These are phyloP conservation scores for Waltiozyma sp. DNA, from an alignment of 1,139 yeast genomes.

Conservation along the genomic window DNA sequence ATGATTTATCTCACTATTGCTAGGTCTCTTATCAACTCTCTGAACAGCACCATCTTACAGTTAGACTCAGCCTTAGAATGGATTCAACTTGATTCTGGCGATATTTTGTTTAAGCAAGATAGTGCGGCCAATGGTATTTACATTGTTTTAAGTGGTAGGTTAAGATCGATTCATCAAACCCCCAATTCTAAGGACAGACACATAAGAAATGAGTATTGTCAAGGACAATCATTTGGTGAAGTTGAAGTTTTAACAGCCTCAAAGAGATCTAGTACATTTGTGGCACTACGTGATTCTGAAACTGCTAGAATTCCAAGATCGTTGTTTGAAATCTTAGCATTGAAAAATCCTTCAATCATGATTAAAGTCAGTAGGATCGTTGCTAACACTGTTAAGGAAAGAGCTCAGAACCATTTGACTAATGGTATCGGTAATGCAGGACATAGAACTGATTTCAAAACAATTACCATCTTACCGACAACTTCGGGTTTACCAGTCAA, in stretches of 20 bases:
- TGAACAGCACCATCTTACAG: conserved; percentile 58
- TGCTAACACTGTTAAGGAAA: conserved; percentile 48
- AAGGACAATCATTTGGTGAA: conserved; percentile 92
- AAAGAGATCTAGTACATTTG: conserved; percentile 57
- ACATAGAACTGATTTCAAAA: conserved; percentile 44
- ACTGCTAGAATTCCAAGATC: conserved; percentile 87
- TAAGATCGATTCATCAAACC: conserved; percentile 44
- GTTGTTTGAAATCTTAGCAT: conserved; percentile 71
- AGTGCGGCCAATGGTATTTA: conserved; percentile 89
- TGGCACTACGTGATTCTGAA: conserved; percentile 90
- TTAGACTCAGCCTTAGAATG: conserved; percentile 92
- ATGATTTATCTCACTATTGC: conserved; percentile 72
- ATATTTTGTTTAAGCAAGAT: conserved; percentile 67
- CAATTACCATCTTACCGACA: conserved; percentile 77
- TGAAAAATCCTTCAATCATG: conserved; percentile 83
- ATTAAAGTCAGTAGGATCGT: conserved; percentile 83
- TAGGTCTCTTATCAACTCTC: conserved; percentile 49
- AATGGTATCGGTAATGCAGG: conserved; percentile 11
- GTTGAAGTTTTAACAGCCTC: conserved; percentile 87
- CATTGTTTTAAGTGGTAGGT: conserved; percentile 80
- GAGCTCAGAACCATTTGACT: conserved; percentile 7
- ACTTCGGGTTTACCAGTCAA: conserved; percentile 71
- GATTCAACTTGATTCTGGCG: conserved; percentile 85
- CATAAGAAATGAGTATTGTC: conserved; percentile 73
- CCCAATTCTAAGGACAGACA: conserved; percentile 20